Evolutionary conservation across 257 asterid genomes (phyloP), one percentile per base, ranked within the genome.

Genomic region (Mitragyna speciosa): DNA sequence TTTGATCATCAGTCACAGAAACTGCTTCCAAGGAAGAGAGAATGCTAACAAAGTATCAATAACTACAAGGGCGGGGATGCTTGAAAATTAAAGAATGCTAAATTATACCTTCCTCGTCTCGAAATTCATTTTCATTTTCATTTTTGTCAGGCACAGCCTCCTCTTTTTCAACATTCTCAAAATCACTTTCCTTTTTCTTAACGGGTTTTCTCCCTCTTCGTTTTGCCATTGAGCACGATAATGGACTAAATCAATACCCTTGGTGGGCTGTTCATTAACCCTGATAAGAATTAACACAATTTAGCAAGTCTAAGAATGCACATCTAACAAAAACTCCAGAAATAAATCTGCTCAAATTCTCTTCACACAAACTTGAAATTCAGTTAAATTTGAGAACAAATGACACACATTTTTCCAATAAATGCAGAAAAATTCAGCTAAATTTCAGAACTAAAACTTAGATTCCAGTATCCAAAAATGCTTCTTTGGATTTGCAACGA

Each of bases 201-300:
- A 30, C 79, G 28, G 75, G 51, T 83, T 43, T 76, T 69, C 72
- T 70, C 67, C 87, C 72, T 70, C 85, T 78, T 75, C 54, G 58
- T 80, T 80, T 84, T 33, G 81, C 79, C 87, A 84, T 84, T 1
- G 24, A 72, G 36, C 73, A 33, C 14, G 64, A 65, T 31, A 17
- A 66, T 31, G 33, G 48, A 59, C 20, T 16, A 33, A 58, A 9
- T 36, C 67, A 11, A 69, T 59, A 72, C 68, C 75, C 48, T 17
- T 7, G 5, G 48, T 24, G 6, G 41, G 45, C 43, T 31, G 43
- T 51, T 51, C 36, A 66, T 2, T 31, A 77, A 76, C 67, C 51
- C 58, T 31, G 72, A 15, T 49, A 19, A 24, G 0, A 45, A 77
- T 39, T 24, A 28, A 56, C 39, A 7, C 33, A 48, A 12, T 61